These are phyloP conservation scores for Coelastrella sp. DNA, from an alignment of 139 green algal species.

Conservation along the genomic window DNA sequence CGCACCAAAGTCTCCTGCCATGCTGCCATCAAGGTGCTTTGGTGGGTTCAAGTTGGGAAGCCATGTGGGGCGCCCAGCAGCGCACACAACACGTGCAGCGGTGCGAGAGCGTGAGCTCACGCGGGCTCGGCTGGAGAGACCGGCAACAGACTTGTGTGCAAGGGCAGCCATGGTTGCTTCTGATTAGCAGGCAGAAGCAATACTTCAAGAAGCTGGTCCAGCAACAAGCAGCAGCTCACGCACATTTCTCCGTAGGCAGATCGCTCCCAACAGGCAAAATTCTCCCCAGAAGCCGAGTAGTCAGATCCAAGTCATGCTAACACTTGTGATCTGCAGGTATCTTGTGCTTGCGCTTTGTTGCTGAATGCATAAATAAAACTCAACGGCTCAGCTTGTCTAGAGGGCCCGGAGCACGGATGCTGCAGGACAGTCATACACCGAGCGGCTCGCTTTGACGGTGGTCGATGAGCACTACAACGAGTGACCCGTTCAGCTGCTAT, in stretches of 20 bases:
- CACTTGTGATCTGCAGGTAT: constrained; percentile 3
- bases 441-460: too few species aligned
- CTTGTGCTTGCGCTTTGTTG: neutral
- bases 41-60: constrained; percentile 52
- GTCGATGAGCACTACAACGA: too few species aligned
- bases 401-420: too few species aligned
- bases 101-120: constrained; percentile 17
- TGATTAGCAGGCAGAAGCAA: neutral
- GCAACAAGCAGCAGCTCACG: neutral
- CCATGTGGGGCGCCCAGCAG: constrained; percentile 41
- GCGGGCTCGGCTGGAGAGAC: neutral
- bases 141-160: neutral
- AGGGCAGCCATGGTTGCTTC: constrained; percentile 14
- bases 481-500: too few species aligned
- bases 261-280: neutral
- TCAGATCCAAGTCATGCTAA: constrained; percentile 1
- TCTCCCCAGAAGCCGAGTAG: neutral
- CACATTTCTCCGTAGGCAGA: neutral
- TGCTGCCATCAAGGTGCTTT: constrained; percentile 55
- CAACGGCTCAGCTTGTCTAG: too few species aligned
- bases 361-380: too few species aligned
- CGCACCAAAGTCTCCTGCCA: constrained; percentile 59
- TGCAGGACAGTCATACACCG: too few species aligned
- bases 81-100: constrained; percentile 33
- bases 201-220: neutral